A percentile compares a stretch with the other conserved stretches of the same genome.
Evolutionary conservation across 768 basidiomycete species (phyloP).

Genomic region (Flagelloscypha sp.): DNA sequence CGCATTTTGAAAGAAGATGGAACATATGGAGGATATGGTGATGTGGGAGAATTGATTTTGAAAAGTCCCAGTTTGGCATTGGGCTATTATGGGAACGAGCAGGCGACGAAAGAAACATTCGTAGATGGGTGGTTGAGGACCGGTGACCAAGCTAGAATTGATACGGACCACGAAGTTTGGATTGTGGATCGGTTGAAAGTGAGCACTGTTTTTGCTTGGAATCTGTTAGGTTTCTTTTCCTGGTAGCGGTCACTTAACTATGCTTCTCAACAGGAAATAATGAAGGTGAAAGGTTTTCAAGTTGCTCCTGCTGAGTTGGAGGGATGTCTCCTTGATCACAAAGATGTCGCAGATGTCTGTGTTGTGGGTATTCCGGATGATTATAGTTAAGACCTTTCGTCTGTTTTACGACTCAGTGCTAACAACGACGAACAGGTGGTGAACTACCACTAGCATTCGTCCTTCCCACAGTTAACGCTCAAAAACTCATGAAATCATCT

Average conservation of each 20-base stretch:
- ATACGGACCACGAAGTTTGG: constrained; percentile 46
- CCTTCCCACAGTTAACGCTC: constrained; percentile 37
- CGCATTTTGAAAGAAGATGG: constrained; percentile 54
- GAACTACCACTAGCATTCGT: constrained; percentile 68
- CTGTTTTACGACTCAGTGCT: constrained; percentile 1
- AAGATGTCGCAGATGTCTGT: constrained; percentile 52
- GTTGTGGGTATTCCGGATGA: constrained; percentile 63
- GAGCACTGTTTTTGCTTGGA: background rate
- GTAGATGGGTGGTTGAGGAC: constrained; percentile 67
- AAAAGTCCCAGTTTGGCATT: constrained; percentile 29
- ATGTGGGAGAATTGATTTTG: constrained; percentile 53
- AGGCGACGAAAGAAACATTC: constrained; percentile 62
- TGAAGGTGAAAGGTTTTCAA: constrained; percentile 67
- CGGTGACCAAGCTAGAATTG: constrained; percentile 55
- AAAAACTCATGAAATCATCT: constrained; percentile 23
- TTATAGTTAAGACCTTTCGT: constrained; percentile 33
- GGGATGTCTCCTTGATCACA: constrained; percentile 52
- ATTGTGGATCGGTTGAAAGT: constrained; percentile 61
- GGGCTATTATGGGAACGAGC: constrained; percentile 23
- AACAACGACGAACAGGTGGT: constrained; percentile 30
- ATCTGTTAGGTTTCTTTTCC: background rate
- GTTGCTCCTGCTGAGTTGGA: constrained; percentile 71
- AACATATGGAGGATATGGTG: constrained; percentile 41
- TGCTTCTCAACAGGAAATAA: constrained; percentile 37
- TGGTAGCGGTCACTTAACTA: constrained; percentile 43